Conservation (phyloP, 2,329 filamentous ascomycete species). For the Cercospora brassicicola region DNA sequence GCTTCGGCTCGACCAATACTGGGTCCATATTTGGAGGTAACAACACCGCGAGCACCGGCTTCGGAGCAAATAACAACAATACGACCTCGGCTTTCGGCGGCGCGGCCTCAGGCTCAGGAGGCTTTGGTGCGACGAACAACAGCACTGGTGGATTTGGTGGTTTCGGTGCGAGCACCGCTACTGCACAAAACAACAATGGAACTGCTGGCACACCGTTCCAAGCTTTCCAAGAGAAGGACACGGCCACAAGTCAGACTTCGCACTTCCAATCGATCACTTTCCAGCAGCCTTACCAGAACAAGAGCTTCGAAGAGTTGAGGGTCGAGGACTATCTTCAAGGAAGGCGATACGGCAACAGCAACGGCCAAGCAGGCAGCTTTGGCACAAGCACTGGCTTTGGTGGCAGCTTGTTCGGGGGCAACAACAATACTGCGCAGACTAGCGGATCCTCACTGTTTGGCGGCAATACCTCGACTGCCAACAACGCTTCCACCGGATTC, state of each 20-base stretch:
- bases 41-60: conserved; percentile 41
- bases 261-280: conserved; percentile 79
- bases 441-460: conserved; percentile 43
- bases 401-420: conserved; percentile 42
- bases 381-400: conserved; percentile 61
- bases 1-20: conserved; percentile 50
- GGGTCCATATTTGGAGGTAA: conserved; percentile 41
- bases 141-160: conserved; percentile 28
- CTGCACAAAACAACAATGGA: conserved; percentile 58
- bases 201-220: conserved; percentile 67
- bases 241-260: conserved; percentile 58
- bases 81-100: conserved; percentile 18
- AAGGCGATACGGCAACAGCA: conserved; percentile 77
- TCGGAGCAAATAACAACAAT: conserved; percentile 32
- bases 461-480: conserved; percentile 28
- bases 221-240: conserved; percentile 72
- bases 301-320: conserved; percentile 70
- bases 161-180: conserved; percentile 48
- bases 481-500: conserved; percentile 39
- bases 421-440: conserved; percentile 34
- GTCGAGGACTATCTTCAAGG: conserved; percentile 86
- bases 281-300: conserved; percentile 80
- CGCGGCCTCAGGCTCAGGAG: conserved; percentile 21
- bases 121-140: conserved; percentile 43
- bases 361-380: conserved; percentile 79